Conservation (phyloP, 805 yeast species). For the Osmozyma mogii region DNA sequence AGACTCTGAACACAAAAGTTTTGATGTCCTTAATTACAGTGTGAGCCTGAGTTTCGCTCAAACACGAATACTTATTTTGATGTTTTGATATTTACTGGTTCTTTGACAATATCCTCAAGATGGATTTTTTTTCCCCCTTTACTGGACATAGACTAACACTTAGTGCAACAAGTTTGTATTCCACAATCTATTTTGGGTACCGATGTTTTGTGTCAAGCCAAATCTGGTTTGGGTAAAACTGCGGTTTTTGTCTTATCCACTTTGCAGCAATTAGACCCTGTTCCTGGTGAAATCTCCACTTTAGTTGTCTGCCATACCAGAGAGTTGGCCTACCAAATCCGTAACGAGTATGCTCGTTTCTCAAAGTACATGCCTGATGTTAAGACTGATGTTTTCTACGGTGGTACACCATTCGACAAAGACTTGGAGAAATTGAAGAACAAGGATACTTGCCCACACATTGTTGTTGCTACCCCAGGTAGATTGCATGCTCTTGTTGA, state of each 20-base stretch:
- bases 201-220: constrained; percentile 97
- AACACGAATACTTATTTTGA: too few relatives aligned
- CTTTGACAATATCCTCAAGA: not conserved
- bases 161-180: constrained; percentile 95
- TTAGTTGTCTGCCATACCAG: constrained; percentile 96
- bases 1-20: too few relatives aligned
- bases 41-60: too few relatives aligned
- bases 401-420: constrained; percentile 82
- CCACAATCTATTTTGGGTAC: constrained; percentile 98
- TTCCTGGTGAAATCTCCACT: constrained; percentile 92
- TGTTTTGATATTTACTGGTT: not conserved
- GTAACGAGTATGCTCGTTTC: constrained; percentile 94
- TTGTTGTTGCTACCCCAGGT: constrained; percentile 97
- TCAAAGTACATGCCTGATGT: constrained; percentile 98
- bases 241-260: constrained; percentile 96
- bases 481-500: constrained; percentile 90
- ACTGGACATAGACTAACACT: not conserved
- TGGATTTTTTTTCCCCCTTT: not conserved
- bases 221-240: constrained; percentile 98
- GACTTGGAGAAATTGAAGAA: constrained; percentile 84
- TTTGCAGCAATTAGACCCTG: constrained; percentile 93
- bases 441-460: constrained; percentile 93
- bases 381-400: constrained; percentile 92
- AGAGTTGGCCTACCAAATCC: constrained; percentile 96
- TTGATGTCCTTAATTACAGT: too few relatives aligned